These are phyloP conservation scores for Cunninghamia lanceolata DNA, from an alignment of 75 land plant genomes.

Conservation along the genomic window DNA sequence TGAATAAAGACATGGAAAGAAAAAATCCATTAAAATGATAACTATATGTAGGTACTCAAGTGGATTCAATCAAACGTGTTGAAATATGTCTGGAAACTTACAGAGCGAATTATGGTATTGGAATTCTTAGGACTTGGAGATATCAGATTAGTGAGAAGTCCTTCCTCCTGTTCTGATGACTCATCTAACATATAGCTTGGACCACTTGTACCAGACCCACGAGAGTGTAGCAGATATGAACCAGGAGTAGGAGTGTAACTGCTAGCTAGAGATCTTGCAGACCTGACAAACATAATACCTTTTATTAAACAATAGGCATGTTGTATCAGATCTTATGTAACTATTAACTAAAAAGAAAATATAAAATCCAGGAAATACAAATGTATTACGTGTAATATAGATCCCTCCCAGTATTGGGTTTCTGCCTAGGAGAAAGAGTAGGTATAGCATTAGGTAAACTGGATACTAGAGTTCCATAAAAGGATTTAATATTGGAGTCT, in stretches of 20 bases:
- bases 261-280: conserved; percentile 76
- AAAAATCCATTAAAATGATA: neutral
- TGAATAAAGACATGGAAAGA: neutral
- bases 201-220: conserved; percentile 13
- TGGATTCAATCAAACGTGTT: neutral
- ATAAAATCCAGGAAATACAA: neutral
- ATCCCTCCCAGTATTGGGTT: conserved; percentile 21
- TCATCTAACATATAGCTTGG: neutral
- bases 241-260: conserved; percentile 55
- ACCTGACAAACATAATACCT: conserved; percentile 37
- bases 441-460: conserved; percentile 33
- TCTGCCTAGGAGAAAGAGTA: neutral
- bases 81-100: conserved; percentile 8
- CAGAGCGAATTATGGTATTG: conserved; percentile 37
- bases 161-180: conserved; percentile 18
- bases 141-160: conserved; percentile 11
- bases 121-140: conserved; percentile 13
- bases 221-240: conserved; percentile 23
- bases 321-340: too few species aligned
- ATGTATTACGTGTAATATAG: conserved; percentile 45
- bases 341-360: neutral
- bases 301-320: neutral
- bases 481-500: neutral
- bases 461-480: neutral
- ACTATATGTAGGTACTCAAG: too few species aligned